Evolutionary conservation across 1,139 yeast species (phyloP), one percentile per base, ranked within the genome.

Genomic region (Pichia sp.): DNA sequence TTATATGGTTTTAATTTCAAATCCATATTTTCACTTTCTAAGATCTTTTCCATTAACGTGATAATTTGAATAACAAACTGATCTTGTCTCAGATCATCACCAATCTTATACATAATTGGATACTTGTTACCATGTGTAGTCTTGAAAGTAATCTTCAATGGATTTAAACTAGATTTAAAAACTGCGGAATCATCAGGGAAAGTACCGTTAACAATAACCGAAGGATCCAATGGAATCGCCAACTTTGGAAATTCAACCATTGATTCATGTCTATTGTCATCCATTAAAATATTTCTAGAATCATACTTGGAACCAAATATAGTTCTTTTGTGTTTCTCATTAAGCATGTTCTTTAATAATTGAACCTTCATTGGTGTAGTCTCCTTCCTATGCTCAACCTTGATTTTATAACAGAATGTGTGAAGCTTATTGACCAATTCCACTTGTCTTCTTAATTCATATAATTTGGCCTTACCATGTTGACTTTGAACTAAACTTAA

Each of bases 51-150:
- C 96, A 94, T 93, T 50, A 94, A 70, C 46, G 85, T 79, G 46
- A 94, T 87, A 51, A 94, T 88, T 65, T 94, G 99, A 45, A 90
- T 87, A 21, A 93, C 96, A 56, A 94, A 76, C 65, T 94, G 99
- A 69, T 94, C 99, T 65, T 94, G 99, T 50, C 98, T 73, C 44
- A 94, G 71, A 63, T 94, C 99, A 67, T 94, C 99, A 3, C 99
- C 99, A 42, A 87, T 86, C 64, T 94, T 94, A 68, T 90, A 90
- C 85, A 94, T 93, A 38, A 93, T 68, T 4, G 96, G 82, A 65
- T 90, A 94, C 33, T 40, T 46, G 0, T 40, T 31, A 0, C 84
- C 86, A 15, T 65, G 67, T 1, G 75, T 69, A 1, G 52, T 54
- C 56, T 78, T 83, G 61, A 93, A 82, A 0, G 90, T 79, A 37